Conservation (phyloP, 2,329 filamentous ascomycete species). For the Phialophora macrospora region DNA sequence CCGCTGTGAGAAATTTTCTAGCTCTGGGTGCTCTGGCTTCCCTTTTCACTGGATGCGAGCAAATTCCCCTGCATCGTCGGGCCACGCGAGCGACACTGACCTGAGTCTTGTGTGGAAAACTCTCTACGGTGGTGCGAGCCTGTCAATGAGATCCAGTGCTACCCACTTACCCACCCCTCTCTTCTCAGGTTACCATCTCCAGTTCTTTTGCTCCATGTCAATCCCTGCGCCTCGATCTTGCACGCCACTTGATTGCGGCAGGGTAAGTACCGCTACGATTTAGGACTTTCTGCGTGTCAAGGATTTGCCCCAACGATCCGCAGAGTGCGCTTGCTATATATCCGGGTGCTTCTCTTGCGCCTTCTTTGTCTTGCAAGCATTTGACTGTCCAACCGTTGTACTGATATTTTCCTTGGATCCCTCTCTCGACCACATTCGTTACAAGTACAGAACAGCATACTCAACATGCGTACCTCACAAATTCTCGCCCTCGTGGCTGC, state of each 20-base stretch:
- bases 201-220: slow-evolving; percentile 6
- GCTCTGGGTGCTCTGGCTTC: slow-evolving; percentile 3
- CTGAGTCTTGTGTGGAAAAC: neutral
- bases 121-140: neutral
- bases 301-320: slow-evolving; percentile 10
- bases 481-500: slow-evolving; percentile 43
- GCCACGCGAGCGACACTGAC: slow-evolving; percentile 1
- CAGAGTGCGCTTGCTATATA: slow-evolving; percentile 8
- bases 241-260: slow-evolving; percentile 17
- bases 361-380: slow-evolving; percentile 2
- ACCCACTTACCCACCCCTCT: neutral
- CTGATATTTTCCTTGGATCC: slow-evolving; percentile 11
- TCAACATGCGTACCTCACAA: slow-evolving; percentile 42
- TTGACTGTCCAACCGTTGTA: neutral
- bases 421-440: slow-evolving; percentile 22
- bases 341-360: neutral
- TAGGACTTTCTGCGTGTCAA: neutral
- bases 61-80: slow-evolving; percentile 1
- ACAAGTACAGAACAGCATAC: neutral
- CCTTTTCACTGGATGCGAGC: neutral
- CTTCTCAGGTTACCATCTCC: neutral
- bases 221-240: slow-evolving; percentile 25
- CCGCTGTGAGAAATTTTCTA: slow-evolving; percentile 3
- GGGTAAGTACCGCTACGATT: neutral
- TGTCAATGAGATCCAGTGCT: neutral